Conservation (phyloP, 2,329 filamentous ascomycete genomes). For the Colletotrichum paranaense region DNA sequence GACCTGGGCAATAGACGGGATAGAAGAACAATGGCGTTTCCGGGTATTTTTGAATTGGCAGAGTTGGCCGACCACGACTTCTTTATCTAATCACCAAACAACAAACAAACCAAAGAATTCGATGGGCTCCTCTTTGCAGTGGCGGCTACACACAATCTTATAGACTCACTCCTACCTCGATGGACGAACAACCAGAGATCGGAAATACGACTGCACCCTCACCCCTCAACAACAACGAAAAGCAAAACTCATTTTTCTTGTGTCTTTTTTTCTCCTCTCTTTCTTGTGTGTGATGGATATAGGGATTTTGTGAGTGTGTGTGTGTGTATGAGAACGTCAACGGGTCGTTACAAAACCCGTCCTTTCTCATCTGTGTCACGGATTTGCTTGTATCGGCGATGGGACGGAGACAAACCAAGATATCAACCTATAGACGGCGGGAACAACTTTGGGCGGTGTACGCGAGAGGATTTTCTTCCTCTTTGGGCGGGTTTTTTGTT, state of each 20-base stretch:
- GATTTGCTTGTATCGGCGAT: conserved; percentile 11
- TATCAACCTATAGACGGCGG: conserved; percentile 33
- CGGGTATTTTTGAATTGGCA: conserved; percentile 22
- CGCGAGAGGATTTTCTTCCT: not conserved
- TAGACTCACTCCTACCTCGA: conserved; percentile 30
- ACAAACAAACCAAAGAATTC: conserved; percentile 17
- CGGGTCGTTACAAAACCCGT: conserved; percentile 3
- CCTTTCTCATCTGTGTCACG: conserved; percentile 12
- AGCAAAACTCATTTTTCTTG: conserved; percentile 8
- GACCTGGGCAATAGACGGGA: conserved; percentile 52
- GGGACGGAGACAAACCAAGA: conserved; percentile 3
- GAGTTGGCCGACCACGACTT: conserved; percentile 30
- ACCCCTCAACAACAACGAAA: conserved; percentile 23
- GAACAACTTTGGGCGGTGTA: conserved; percentile 14
- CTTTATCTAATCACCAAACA: conserved; percentile 22
- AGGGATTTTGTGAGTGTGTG: not conserved
- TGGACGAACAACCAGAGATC: conserved; percentile 22
- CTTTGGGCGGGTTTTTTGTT: not conserved
- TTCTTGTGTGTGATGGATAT: not conserved
- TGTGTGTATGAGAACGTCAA: conserved; percentile 11
- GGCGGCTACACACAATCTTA: conserved; percentile 17
- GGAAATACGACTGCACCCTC: conserved; percentile 26
- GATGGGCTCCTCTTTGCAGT: conserved; percentile 4
- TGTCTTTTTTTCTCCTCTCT: conserved; percentile 6
- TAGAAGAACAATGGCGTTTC: conserved; percentile 53